phyloP scores from a whole-genome alignment of 108 stramenopile species.

The Tribonema minus region DNA sequence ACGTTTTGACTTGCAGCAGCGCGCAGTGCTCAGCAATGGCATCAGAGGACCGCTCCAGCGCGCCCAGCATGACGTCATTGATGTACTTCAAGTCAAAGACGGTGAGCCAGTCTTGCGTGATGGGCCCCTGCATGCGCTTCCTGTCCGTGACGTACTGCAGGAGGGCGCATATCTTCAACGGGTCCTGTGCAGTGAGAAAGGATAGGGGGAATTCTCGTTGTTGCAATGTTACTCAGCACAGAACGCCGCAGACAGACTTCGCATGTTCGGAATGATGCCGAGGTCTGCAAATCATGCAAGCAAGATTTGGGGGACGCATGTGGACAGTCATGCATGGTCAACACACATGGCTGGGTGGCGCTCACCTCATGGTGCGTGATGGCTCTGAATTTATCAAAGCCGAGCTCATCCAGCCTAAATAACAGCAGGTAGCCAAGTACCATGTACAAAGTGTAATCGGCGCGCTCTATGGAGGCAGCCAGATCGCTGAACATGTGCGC shows the following conservation, averaged over 20 bases:
- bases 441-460: slow-evolving; percentile 60
- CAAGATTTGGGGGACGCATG: too few species aligned
- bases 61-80: slow-evolving; percentile 41
- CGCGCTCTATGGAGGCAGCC: slow-evolving; percentile 44
- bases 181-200: slow-evolving; percentile 53
- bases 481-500: slow-evolving; percentile 56
- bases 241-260: too few species aligned
- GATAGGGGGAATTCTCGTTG: too few species aligned
- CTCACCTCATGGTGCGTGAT: too few species aligned
- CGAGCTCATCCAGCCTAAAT: slow-evolving; percentile 61
- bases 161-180: slow-evolving; percentile 53
- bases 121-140: slow-evolving; percentile 39
- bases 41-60: slow-evolving; percentile 16
- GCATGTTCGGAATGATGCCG: too few species aligned
- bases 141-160: slow-evolving; percentile 45
- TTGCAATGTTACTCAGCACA: too few species aligned
- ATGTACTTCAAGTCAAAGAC: slow-evolving; percentile 51
- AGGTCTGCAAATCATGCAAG: too few species aligned
- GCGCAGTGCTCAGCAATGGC: slow-evolving; percentile 24
- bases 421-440: slow-evolving; percentile 56
- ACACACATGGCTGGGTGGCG: too few species aligned
- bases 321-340: too few species aligned
- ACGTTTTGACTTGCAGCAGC: slow-evolving; percentile 22
- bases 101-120: slow-evolving; percentile 50
- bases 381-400: slow-evolving; percentile 35